Evolutionary conservation across 306 rosid genomes (phyloP).

Genomic region (Malus domestica): DNA sequence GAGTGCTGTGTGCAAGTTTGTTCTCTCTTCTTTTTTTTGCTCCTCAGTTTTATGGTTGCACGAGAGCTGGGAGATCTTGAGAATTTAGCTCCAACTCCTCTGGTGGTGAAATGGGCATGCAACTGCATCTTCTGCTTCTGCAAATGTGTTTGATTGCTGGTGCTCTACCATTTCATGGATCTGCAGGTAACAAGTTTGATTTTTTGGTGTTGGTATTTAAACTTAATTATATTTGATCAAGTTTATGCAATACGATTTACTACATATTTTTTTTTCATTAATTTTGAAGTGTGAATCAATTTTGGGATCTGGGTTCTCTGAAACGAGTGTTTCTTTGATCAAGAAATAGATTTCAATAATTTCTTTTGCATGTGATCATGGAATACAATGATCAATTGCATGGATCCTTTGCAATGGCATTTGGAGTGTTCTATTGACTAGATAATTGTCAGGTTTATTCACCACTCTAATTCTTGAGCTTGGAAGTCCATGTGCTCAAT

Average conservation of each 20-base stretch:
- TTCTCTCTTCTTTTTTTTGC: conserved; percentile 17
- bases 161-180: conserved; percentile 37
- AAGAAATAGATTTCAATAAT: not conserved
- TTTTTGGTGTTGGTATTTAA: not conserved
- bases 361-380: not conserved
- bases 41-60: conserved; percentile 16
- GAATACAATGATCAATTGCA: not conserved
- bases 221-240: conserved; percentile 10
- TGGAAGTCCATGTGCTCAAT: not conserved
- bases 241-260: not conserved
- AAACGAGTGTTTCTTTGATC: not conserved
- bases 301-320: conserved; percentile 22
- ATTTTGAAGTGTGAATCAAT: conserved; percentile 6
- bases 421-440: not conserved
- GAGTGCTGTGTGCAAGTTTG: conserved; percentile 16
- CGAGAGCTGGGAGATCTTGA: conserved; percentile 31
- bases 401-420: not conserved
- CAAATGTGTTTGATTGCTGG: conserved; percentile 37
- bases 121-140: conserved; percentile 37
- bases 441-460: not conserved
- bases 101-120: conserved; percentile 42
- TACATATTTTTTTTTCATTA: not conserved
- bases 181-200: conserved; percentile 59
- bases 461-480: not conserved
- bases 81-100: conserved; percentile 26